Base-by-base conservation (phyloP, 371 early-diverging fungal genomes). In the Mortierella sp. region DNA sequence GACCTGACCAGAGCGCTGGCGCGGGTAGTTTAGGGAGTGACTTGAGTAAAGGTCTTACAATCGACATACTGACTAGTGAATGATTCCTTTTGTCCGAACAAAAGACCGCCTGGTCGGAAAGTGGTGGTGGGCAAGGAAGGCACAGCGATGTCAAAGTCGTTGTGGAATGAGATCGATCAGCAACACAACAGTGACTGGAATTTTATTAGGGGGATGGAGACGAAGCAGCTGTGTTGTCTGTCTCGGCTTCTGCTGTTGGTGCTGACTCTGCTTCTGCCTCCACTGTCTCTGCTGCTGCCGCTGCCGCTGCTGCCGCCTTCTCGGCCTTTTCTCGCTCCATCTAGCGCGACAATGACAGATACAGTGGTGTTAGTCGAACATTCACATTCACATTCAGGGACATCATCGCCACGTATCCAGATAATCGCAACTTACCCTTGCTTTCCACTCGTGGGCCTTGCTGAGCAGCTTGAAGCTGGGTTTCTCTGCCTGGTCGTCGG, bases 391-490 rank as follows among this genome's bases (percentile, higher is more conserved):
- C 43, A 16, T 34, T 34, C 34, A 10, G 34, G 34, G 34, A 34
- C 10, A 10, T 10, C 34, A 34, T 34, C 10, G 34, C 4, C 10
- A 34, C 34, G 10, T 34, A 4, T 34, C 34, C 34, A 34, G 34
- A 34, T 4, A 34, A 26, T 56, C 28, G 14, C 30, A 49, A 66
- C 67, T 52, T 80, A 79, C 80, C 78, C 80, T 80, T 71, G 71
- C 76, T 70, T 94, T 92, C 98, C 98, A 98, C 69, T 90, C 85
- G 57, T 95, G 95, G 6, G 97, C 97, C 85, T 93, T 89, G 60
- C 89, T 91, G 72, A 98, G 86, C 61, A 98, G 81, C 80, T 95
- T 97, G 73, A 95, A 87, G 65, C 90, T 91, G 14, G 95, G 90
- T 55, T 87, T 87, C 56, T 96, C 92, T 9, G 84, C 86, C 63